Evolutionary conservation across 176 grass and related monocot species (phyloP), one percentile per base, ranked within the genome.

Genomic region (Metroxylon sagu): DNA sequence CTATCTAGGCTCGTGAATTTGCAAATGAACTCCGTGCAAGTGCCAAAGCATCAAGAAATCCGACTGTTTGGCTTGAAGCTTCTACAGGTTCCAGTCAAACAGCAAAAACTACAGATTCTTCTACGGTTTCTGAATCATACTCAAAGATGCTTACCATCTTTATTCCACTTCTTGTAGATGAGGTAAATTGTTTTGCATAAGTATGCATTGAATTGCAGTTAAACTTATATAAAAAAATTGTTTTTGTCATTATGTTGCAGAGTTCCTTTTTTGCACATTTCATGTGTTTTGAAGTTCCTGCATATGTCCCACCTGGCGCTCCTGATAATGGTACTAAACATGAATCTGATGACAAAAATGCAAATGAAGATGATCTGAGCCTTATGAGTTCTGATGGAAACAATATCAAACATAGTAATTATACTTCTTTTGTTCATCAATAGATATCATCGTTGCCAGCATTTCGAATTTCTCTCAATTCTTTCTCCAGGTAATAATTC

Each of bases 221-320:
- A 43, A 10, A 10, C 35, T 43, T 12, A 43, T 14, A 43, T 43
- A 43, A 2, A 43, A 8, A 10, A 10, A 2, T 43, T 43, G 4
- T 35, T 2, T 50, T 76, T 67, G 26, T 18, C 59, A 48, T 54
- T 65, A 31, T 66, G 63, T 77, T 69, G 23, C 71, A 98, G 87
- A 98, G 93, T 77, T 98, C 93, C 19, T 98, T 98, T 71, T 98
- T 98, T 88, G 93, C 93, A 73, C 93, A 98, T 92, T 98, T 98
- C 77, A 98, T 92, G 93, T 91, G 93, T 66, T 98, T 98, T 60
- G 93, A 98, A 78, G 93, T 90, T 79, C 82, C 82, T 70, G 72
- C 82, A 73, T 78, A 85, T 74, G 78, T 67, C 76, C 87, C 87
- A 71, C 39, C 69, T 49, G 68, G 80, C 77, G 77, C 80, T 71